A percentile compares a stretch with the other conserved stretches of the same genome.
Conservation (phyloP, 345 rosid species). For the Camelina neglecta region DNA sequence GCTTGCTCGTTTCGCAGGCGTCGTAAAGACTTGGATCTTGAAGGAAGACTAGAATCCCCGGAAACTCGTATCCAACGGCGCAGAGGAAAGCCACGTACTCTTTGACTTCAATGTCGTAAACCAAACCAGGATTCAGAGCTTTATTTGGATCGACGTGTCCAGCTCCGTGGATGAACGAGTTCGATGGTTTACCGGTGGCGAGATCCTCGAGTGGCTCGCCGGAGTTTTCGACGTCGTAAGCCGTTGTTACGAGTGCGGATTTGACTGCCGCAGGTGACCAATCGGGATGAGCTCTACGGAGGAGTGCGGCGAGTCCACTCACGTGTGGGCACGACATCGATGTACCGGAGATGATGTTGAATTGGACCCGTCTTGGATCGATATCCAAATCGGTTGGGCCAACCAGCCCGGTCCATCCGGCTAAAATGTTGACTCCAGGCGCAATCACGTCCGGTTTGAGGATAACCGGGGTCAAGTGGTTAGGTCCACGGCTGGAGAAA, state of each 20-base stretch:
- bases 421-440: conserved; percentile 84
- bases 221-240: conserved; percentile 68
- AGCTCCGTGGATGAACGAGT: conserved; percentile 74
- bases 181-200: conserved; percentile 64
- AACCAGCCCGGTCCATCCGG: conserved; percentile 75
- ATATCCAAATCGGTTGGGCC: conserved; percentile 64
- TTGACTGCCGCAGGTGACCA: conserved; percentile 81
- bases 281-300: conserved; percentile 61
- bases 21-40: conserved; percentile 51
- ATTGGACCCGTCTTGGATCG: conserved; percentile 67
- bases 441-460: conserved; percentile 87
- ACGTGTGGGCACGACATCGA: conserved; percentile 94
- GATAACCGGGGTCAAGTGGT: conserved; percentile 57
- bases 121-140: conserved; percentile 80
- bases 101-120: conserved; percentile 61
- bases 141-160: conserved; percentile 88
- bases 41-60: conserved; percentile 61
- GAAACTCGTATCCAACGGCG: conserved; percentile 66
- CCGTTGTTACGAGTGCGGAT: conserved; percentile 80
- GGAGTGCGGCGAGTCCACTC: conserved; percentile 80
- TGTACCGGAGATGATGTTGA: conserved; percentile 84
- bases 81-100: conserved; percentile 79
- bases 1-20: conserved; percentile 45
- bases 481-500: conserved; percentile 83
- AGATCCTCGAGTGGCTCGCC: conserved; percentile 73